These are phyloP conservation scores for Trypanosoma avium DNA, from an alignment of 208 protist species.

Conservation along the genomic window DNA sequence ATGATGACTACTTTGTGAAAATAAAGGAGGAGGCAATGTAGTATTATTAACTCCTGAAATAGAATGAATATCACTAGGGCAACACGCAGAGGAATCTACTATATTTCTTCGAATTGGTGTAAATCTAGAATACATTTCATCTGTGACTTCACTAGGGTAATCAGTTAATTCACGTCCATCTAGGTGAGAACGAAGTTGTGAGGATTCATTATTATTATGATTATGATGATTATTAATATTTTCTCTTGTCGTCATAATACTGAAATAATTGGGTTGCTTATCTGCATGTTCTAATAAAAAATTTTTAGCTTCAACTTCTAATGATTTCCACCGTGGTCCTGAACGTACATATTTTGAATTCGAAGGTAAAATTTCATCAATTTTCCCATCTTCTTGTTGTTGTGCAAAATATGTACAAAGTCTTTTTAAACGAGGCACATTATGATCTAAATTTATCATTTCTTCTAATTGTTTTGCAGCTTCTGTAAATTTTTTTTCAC, in stretches of 20 bases:
- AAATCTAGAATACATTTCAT: neutral
- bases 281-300: neutral
- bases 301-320: conserved; percentile 10
- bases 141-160: neutral
- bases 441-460: conserved; percentile 20
- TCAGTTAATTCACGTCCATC: neutral
- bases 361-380: neutral
- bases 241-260: neutral
- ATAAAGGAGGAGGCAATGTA: conserved; percentile 2
- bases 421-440: conserved; percentile 10
- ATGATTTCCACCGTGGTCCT: conserved; percentile 7
- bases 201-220: neutral
- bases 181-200: neutral
- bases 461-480: conserved; percentile 4
- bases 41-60: neutral
- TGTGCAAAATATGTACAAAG: conserved; percentile 20
- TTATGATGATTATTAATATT: neutral
- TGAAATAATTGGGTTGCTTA: too few species aligned
- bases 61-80: neutral
- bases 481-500: conserved; percentile 22
- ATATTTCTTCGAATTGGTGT: neutral
- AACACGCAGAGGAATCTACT: neutral
- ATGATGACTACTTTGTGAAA: neutral
- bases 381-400: conserved; percentile 4
- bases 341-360: conserved; percentile 9